Conservation (phyloP, 495 filamentous ascomycete genomes). For the Podospora anserina region DNA sequence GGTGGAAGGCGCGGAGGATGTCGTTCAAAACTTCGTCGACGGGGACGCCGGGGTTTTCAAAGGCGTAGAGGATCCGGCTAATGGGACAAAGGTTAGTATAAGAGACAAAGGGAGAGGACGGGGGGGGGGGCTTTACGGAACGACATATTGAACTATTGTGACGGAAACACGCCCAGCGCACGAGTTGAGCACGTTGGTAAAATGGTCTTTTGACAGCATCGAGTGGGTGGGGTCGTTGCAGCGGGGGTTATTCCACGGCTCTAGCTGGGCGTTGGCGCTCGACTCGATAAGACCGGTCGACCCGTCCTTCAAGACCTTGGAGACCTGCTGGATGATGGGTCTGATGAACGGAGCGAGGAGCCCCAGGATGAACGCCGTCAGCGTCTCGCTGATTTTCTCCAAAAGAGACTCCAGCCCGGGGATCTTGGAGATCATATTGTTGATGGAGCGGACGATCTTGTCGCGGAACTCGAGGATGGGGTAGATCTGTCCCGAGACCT, state of each 20-base stretch:
- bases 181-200: slow-evolving; percentile 85
- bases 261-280: slow-evolving; percentile 79
- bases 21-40: slow-evolving; percentile 77
- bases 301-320: slow-evolving; percentile 75
- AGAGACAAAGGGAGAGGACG: slow-evolving; percentile 1
- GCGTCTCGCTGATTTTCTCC: slow-evolving; percentile 85
- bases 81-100: slow-evolving; percentile 2
- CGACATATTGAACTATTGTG: slow-evolving; percentile 74
- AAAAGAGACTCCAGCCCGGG: slow-evolving; percentile 82
- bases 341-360: slow-evolving; percentile 85
- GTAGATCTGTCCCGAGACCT: slow-evolving; percentile 80
- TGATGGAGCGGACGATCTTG: slow-evolving; percentile 81
- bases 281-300: slow-evolving; percentile 76
- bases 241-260: slow-evolving; percentile 81
- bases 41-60: slow-evolving; percentile 78
- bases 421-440: slow-evolving; percentile 81
- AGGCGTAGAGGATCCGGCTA: slow-evolving; percentile 77
- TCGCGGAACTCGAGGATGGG: slow-evolving; percentile 93
- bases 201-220: slow-evolving; percentile 94
- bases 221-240: slow-evolving; percentile 94
- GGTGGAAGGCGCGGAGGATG: slow-evolving; percentile 77
- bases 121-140: slow-evolving; percentile 53
- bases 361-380: slow-evolving; percentile 86
- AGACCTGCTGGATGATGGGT: slow-evolving; percentile 85
- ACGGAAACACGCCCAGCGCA: slow-evolving; percentile 80